Evolutionary conservation across 2,329 filamentous ascomycete genomes (phyloP).

Genomic region (Curvularia lunata): DNA sequence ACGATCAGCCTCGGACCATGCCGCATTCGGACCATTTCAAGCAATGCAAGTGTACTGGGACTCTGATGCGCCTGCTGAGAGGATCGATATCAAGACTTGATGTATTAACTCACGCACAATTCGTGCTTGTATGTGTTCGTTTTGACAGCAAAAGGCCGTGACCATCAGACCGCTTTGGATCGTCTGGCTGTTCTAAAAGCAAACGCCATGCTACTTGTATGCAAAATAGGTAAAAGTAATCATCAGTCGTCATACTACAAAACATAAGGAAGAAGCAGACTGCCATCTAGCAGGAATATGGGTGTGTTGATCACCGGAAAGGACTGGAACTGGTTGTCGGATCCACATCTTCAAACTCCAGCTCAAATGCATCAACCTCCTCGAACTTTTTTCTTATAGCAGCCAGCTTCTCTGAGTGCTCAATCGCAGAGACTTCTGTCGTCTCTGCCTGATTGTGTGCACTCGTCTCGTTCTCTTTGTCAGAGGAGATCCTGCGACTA

Average conservation of each 20-base stretch:
- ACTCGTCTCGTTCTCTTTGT: slow-evolving; percentile 52
- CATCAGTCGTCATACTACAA: slow-evolving; percentile 10
- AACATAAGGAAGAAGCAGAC: neutral
- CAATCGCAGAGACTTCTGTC: slow-evolving; percentile 37
- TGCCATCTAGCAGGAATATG: neutral
- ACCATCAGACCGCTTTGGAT: neutral
- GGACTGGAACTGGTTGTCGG: slow-evolving; percentile 50
- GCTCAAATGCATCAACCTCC: slow-evolving; percentile 58
- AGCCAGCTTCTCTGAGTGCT: slow-evolving; percentile 47
- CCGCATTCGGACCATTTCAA: neutral
- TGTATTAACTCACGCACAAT: neutral
- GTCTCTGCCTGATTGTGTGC: slow-evolving; percentile 34
- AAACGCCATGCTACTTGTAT: slow-evolving; percentile 9
- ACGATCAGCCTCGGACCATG: slow-evolving; percentile 14
- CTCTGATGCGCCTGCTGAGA: neutral
- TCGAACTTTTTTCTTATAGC: slow-evolving; percentile 56
- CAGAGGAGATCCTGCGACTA: slow-evolving; percentile 46
- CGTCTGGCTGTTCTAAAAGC: neutral
- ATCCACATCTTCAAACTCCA: slow-evolving; percentile 59
- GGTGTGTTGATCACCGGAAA: slow-evolving; percentile 35
- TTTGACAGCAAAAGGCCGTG: neutral
- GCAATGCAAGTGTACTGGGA: neutral
- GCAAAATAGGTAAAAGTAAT: slow-evolving; percentile 9
- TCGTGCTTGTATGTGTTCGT: slow-evolving; percentile 3
- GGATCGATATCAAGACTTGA: neutral